phyloP scores from a whole-genome alignment of 495 filamentous ascomycete species.

The Hypoxylon fragiforme region DNA sequence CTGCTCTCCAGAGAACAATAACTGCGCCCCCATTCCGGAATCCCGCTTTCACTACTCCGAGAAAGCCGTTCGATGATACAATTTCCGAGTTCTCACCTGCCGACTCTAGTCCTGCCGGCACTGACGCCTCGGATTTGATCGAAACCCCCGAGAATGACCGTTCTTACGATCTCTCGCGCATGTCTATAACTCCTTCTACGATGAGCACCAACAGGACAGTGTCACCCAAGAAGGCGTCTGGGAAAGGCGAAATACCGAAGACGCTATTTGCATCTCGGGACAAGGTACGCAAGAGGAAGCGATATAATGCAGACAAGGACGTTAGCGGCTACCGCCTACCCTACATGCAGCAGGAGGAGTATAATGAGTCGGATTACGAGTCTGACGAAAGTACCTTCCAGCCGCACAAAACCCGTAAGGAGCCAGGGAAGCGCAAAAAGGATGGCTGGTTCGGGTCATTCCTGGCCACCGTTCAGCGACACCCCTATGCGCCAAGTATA shows the following conservation, averaged over 20 bases:
- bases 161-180: conserved; percentile 39
- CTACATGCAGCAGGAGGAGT: conserved; percentile 47
- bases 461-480: conserved; percentile 70
- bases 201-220: conserved; percentile 41
- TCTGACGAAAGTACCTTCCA: conserved; percentile 44
- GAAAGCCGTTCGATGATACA: conserved; percentile 66
- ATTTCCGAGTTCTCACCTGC: conserved; percentile 71
- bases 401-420: conserved; percentile 24
- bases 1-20: conserved; percentile 37
- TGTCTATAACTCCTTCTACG: conserved; percentile 46
- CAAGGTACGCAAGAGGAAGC: conserved; percentile 53
- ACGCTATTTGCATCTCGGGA: conserved; percentile 36
- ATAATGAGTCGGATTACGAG: conserved; percentile 64
- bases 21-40: conserved; percentile 61
- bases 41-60: conserved; percentile 77
- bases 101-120: conserved; percentile 76
- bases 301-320: conserved; percentile 45
- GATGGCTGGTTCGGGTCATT: conserved; percentile 56
- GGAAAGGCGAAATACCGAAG: conserved; percentile 46
- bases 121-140: conserved; percentile 65
- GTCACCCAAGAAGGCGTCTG: conserved; percentile 50
- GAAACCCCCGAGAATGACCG: conserved; percentile 49
- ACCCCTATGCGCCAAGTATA: conserved; percentile 84
- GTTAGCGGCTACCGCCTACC: conserved; percentile 47
- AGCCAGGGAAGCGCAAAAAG: conserved; percentile 43